Evolutionary conservation across 805 yeast genomes (phyloP).

Genomic region (Pichia exigua): DNA sequence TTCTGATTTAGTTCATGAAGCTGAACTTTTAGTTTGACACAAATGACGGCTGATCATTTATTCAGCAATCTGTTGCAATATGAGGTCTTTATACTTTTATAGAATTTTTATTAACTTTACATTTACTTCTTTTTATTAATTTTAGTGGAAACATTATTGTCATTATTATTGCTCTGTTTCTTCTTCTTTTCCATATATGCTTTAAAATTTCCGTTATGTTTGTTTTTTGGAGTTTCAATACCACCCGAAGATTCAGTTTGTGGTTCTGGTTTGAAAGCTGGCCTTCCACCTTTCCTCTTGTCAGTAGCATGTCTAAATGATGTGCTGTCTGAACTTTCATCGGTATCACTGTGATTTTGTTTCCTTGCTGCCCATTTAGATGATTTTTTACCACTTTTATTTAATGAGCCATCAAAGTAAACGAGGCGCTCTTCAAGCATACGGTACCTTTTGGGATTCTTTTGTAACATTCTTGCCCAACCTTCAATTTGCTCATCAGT

Average conservation of each 20-base stretch:
- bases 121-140: too few species aligned
- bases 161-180: neutral
- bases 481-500: constrained; percentile 90
- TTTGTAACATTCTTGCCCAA: constrained; percentile 73
- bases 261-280: neutral
- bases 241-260: neutral
- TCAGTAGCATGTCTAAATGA: constrained; percentile 1
- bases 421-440: constrained; percentile 55
- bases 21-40: too few species aligned
- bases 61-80: too few species aligned
- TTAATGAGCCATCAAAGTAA: constrained; percentile 31
- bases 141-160: neutral
- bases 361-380: constrained; percentile 17
- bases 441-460: constrained; percentile 54
- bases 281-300: constrained; percentile 9
- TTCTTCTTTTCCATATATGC: constrained; percentile 19
- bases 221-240: neutral
- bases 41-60: too few species aligned
- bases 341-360: constrained; percentile 2
- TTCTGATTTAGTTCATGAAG: too few species aligned
- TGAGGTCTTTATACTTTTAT: neutral
- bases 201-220: constrained; percentile 9
- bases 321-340: neutral
- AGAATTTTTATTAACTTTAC: neutral
- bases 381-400: constrained; percentile 15